Evolutionary conservation across 805 yeast species (phyloP).

Genomic region (Kuraishia hungarica): DNA sequence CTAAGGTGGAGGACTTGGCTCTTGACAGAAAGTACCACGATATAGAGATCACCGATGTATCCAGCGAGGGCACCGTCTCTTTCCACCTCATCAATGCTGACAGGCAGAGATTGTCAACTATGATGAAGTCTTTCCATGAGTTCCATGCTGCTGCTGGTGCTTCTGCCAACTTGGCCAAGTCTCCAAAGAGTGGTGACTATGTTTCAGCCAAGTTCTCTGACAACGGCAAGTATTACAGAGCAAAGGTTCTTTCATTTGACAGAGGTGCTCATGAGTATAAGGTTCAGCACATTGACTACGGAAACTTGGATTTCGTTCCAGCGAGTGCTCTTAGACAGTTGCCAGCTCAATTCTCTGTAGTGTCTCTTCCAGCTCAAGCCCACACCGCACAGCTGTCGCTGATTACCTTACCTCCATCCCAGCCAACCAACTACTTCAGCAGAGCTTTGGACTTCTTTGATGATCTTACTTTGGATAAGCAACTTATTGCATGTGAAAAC

Average conservation of each 20-base stretch:
- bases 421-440: slow-evolving; percentile 43
- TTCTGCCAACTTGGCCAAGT: slow-evolving; percentile 19
- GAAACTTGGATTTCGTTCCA: slow-evolving; percentile 39
- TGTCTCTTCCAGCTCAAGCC: slow-evolving; percentile 42
- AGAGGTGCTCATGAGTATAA: slow-evolving; percentile 32
- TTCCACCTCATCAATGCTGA: slow-evolving; percentile 34
- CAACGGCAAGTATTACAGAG: slow-evolving; percentile 52
- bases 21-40: slow-evolving; percentile 35
- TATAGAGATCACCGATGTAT: slow-evolving; percentile 43
- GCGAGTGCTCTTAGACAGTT: slow-evolving; percentile 38
- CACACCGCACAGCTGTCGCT: slow-evolving; percentile 44
- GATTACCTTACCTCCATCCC: slow-evolving; percentile 47
- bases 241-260: slow-evolving; percentile 38
- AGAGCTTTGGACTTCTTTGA: slow-evolving; percentile 48
- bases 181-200: slow-evolving; percentile 44
- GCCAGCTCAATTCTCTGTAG: slow-evolving; percentile 37
- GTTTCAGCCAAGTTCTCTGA: slow-evolving; percentile 47
- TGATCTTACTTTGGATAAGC: slow-evolving; percentile 41
- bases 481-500: slow-evolving; percentile 45
- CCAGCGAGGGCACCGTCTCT: slow-evolving; percentile 31
- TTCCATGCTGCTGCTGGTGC: slow-evolving; percentile 30
- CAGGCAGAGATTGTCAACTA: slow-evolving; percentile 28
- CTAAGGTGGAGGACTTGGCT: slow-evolving; percentile 13
- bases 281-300: slow-evolving; percentile 57
- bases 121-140: slow-evolving; percentile 39